These are phyloP conservation scores for Rauvolfia tetraphylla DNA, from an alignment of 257 asterid species.

Conservation along the genomic window DNA sequence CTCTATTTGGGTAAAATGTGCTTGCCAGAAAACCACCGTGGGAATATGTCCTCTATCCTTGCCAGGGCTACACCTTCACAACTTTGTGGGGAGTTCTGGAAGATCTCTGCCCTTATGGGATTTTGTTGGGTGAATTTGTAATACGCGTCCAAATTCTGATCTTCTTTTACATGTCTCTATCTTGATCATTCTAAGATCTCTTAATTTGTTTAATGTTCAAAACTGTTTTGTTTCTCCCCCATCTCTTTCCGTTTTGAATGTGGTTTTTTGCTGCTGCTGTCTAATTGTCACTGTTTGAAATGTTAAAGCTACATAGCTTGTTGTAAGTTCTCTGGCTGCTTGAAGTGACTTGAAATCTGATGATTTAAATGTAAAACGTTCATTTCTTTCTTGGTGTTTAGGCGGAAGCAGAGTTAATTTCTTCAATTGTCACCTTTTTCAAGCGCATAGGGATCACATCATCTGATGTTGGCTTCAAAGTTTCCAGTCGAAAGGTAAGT, in stretches of 20 bases:
- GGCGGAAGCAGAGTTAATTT: slow-evolving; percentile 98
- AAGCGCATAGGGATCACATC: slow-evolving; percentile 93
- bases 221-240: not conserved
- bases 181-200: not conserved
- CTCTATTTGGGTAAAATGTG: not conserved
- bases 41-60: not conserved
- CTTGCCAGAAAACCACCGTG: not conserved
- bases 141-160: not conserved
- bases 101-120: not conserved
- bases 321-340: not conserved
- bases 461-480: slow-evolving; percentile 92
- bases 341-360: not conserved
- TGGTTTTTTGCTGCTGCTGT: not conserved
- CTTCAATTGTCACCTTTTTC: slow-evolving; percentile 82
- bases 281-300: not conserved
- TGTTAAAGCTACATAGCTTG: not conserved
- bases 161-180: not conserved
- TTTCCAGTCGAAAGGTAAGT: slow-evolving; percentile 91
- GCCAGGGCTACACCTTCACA: not conserved
- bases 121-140: not conserved
- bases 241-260: not conserved
- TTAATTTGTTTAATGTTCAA: not conserved
- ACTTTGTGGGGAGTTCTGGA: not conserved
- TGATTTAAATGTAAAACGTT: slow-evolving; percentile 1
- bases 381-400: slow-evolving; percentile 24